These are phyloP conservation scores for Dothiorella sarmentorum DNA, from an alignment of 2,329 filamentous ascomycete species.

Conservation along the genomic window DNA sequence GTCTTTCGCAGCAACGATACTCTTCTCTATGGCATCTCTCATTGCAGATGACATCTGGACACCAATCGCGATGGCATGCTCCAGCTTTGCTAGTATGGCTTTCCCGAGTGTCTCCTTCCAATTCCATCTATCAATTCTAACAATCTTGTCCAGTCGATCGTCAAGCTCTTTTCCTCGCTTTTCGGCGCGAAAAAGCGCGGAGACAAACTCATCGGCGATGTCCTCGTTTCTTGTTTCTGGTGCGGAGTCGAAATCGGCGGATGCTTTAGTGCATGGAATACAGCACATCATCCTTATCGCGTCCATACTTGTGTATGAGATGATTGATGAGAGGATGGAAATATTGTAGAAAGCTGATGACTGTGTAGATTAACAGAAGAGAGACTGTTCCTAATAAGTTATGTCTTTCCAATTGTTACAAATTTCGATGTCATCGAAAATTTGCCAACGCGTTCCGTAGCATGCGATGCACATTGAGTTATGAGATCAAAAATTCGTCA, in stretches of 20 bases:
- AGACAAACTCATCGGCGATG: not conserved
- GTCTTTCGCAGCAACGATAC: not conserved
- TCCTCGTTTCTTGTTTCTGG: not conserved
- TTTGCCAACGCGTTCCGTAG: too few species aligned
- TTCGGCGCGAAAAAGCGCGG: not conserved
- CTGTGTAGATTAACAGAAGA: too few species aligned
- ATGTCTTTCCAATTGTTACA: too few species aligned
- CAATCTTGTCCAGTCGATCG: not conserved
- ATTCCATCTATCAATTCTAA: not conserved
- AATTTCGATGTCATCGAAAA: too few species aligned
- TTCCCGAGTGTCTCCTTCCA: not conserved
- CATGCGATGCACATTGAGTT: too few species aligned
- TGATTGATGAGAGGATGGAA: not conserved
- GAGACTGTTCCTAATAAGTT: too few species aligned
- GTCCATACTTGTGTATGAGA: not conserved
- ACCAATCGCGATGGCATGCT: not conserved
- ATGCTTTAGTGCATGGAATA: not conserved
- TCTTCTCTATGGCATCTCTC: not conserved
- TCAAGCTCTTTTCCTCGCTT: not conserved
- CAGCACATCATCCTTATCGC: not conserved
- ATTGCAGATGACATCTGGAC: not conserved
- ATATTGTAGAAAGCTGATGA: too few species aligned
- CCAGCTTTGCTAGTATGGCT: not conserved
- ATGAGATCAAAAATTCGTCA: too few species aligned
- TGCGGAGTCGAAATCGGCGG: rapidly evolving